Percentiles rank a stretch among this genome's conserved stretches.
phyloP scores from a whole-genome alignment of 441 rosid species.

The Gossypium schwendimanii region DNA sequence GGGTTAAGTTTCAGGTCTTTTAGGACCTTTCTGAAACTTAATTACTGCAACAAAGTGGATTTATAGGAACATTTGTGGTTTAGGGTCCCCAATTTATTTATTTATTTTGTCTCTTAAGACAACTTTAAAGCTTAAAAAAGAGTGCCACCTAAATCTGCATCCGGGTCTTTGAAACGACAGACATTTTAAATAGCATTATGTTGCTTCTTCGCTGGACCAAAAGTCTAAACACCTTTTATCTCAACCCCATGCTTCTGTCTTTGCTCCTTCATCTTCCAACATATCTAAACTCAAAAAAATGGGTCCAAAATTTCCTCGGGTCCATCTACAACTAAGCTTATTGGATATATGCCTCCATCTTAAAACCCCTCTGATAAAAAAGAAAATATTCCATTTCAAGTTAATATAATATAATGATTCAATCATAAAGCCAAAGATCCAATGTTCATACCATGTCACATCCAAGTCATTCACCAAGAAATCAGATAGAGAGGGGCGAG shows the following conservation, averaged over 20 bases:
- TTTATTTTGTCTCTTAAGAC: not conserved
- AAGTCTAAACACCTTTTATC: not conserved
- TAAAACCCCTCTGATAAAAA: not conserved
- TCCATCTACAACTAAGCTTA: not conserved
- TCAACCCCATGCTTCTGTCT: not conserved
- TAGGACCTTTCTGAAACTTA: not conserved
- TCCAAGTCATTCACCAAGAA: not conserved
- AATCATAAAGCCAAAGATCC: not conserved
- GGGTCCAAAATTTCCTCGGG: constrained; percentile 1
- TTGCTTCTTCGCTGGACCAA: constrained; percentile 4
- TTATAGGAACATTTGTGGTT: not conserved
- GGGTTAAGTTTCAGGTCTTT: not conserved
- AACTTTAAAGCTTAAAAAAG: not conserved
- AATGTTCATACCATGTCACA: not conserved
- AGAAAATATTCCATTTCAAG: not conserved
- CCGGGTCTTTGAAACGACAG: not conserved
- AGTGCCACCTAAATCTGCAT: not conserved
- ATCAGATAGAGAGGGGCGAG: not conserved
- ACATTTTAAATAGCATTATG: not conserved
- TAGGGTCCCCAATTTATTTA: not conserved
- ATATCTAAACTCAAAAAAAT: not conserved
- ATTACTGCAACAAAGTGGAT: not conserved
- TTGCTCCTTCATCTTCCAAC: not conserved
- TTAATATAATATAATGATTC: not conserved
- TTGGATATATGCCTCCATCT: constrained; percentile 7